Conservation (phyloP, 805 yeast species). For the Kazachstania psychrophila region DNA sequence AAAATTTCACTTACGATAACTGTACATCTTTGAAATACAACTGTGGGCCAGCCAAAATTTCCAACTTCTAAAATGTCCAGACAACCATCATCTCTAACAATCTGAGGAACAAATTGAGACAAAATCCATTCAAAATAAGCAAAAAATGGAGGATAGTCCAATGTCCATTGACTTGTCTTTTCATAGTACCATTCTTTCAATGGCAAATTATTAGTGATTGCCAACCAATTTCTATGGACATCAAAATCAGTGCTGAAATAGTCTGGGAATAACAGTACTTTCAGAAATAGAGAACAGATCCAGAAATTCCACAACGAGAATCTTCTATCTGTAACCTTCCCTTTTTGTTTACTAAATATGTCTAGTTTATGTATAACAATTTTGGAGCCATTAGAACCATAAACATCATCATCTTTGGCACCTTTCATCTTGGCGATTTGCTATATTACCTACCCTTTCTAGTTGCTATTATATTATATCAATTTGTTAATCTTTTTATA, state of each 20-base stretch:
- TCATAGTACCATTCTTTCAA: constrained; percentile 76
- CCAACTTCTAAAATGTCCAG: constrained; percentile 60
- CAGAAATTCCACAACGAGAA: constrained; percentile 57
- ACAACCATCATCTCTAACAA: constrained; percentile 66
- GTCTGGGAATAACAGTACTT: constrained; percentile 59
- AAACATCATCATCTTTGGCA: too few relatives aligned
- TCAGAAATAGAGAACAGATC: constrained; percentile 52
- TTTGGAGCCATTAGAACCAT: too few relatives aligned
- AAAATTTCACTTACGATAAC: constrained; percentile 72
- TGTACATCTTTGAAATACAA: constrained; percentile 70
- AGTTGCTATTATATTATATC: too few relatives aligned
- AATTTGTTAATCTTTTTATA: too few relatives aligned
- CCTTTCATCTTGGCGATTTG: too few relatives aligned
- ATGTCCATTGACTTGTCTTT: constrained; percentile 75
- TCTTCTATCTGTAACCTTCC: constrained; percentile 18
- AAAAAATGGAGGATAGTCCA: constrained; percentile 96
- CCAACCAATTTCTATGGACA: constrained; percentile 95
- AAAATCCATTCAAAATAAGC: constrained; percentile 88
- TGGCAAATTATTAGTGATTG: constrained; percentile 74
- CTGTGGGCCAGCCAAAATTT: constrained; percentile 64
- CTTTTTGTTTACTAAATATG: too few relatives aligned
- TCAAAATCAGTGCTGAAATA: constrained; percentile 95
- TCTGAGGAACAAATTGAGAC: constrained; percentile 57
- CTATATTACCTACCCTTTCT: too few relatives aligned
- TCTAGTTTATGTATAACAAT: too few relatives aligned